Evolutionary conservation across 148 eudicot species (phyloP).

Genomic region (Polygonum aviculare): DNA sequence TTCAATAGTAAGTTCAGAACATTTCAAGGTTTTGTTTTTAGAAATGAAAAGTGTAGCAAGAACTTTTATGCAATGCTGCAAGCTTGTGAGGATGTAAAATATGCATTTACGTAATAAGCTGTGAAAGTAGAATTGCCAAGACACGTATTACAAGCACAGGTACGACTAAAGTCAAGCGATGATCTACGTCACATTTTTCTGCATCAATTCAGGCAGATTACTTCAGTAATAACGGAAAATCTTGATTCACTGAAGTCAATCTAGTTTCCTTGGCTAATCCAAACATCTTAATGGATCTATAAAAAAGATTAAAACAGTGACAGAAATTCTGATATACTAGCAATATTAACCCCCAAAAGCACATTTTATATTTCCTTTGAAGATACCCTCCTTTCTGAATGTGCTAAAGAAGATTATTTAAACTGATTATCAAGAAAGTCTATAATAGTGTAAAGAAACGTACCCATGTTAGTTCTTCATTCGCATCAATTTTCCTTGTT

Average conservation of each 20-base stretch:
- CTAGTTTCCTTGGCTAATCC: background rate
- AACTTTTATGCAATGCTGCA: background rate
- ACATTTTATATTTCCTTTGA: background rate
- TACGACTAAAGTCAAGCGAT: background rate
- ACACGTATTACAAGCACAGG: background rate
- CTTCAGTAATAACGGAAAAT: background rate
- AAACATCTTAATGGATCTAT: background rate
- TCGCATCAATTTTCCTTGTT: constrained; percentile 35
- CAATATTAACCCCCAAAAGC: constrained; percentile 11
- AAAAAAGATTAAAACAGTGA: background rate
- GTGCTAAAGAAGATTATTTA: background rate
- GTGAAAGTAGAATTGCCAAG: background rate
- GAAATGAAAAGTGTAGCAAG: background rate
- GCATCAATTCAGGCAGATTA: background rate
- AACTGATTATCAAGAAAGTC: background rate
- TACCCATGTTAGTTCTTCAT: constrained; percentile 67
- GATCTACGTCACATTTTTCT: background rate
- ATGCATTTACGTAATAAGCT: background rate
- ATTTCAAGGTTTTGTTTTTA: background rate
- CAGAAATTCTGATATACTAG: background rate
- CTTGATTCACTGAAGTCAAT: background rate
- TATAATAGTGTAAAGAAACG: constrained; percentile 12
- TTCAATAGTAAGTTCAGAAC: background rate
- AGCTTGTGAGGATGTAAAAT: background rate
- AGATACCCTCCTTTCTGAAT: background rate